Evolutionary conservation across 2,329 filamentous ascomycete genomes (phyloP), one percentile per base, ranked within the genome.

Genomic region (Colletotrichum paranaense): DNA sequence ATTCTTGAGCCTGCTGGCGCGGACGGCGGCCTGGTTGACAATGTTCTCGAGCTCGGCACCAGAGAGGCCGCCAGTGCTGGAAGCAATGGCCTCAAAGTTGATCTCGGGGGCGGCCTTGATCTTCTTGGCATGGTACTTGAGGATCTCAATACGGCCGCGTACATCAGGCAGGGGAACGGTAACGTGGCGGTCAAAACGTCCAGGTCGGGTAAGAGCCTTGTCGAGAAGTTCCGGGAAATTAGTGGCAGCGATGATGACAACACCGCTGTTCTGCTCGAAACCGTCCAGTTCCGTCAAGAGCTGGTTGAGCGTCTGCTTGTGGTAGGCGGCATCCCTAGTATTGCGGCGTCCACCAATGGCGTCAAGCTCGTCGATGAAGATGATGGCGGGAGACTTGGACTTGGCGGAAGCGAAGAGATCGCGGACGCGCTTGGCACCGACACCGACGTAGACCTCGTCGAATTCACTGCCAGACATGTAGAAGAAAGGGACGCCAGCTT

Each of bases 391-490:
- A 3, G 95, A 92, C 85, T 98, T 98, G 76, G 88, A 83, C 77
- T 95, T 94, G 76, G 96, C 96, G 68, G 93, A 91, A 58, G 88
- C 85, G 82, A 98, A 97, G n/a, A 98, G 89, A 75, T 98, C 97
- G 72, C 97, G 94, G 62, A 99, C 96, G 79, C 97, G 94, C 88
- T 99, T 98, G 58, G 95, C 95, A 80, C 95, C 95, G 67, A 99
- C 97, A 80, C 97, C 97, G 46, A 99, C 97, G 80, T 98, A 99
- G 65, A 99, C 93, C 84, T 99, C 97, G 80, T 99, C 97, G 80
- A 99, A 99, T 82, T 99, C 97, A 72, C 95, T 97, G 63, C 97
- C 97, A 80, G 97, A 99, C 96, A 99, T 98, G 89, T 98, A 99
- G 88, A 98, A 99, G 88, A 99, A 99, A 1, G 97, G 97, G 22